Percentiles rank a stretch among this genome's conserved stretches.
phyloP scores from a whole-genome alignment of 73 alveolate genomes.

The Breviolum minutum region DNA sequence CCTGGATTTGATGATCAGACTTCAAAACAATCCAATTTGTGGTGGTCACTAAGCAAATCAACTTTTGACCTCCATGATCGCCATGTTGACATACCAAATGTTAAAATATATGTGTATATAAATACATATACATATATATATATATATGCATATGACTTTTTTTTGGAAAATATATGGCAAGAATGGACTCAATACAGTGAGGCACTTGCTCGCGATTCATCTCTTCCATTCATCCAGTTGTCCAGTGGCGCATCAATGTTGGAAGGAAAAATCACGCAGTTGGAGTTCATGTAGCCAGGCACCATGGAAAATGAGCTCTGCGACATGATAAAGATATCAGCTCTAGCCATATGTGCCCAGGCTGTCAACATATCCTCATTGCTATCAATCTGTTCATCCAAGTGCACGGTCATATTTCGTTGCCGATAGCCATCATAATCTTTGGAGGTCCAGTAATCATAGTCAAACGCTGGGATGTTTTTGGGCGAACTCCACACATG shows the following conservation, averaged over 20 bases:
- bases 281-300: constrained; percentile 83
- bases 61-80: background rate
- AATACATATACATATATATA: no score
- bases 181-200: background rate
- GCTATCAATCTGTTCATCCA: constrained; percentile 68
- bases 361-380: constrained; percentile 58
- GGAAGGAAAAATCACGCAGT: constrained; percentile 78
- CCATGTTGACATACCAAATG: background rate
- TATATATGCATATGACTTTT: background rate
- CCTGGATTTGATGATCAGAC: no score
- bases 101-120: no score
- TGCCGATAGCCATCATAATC: constrained; percentile 77
- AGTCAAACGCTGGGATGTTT: constrained; percentile 36
- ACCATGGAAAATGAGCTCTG: constrained; percentile 88
- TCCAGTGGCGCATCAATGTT: constrained; percentile 81
- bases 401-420: constrained; percentile 62
- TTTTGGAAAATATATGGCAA: no score
- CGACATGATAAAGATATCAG: constrained; percentile 54
- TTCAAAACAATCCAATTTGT: background rate
- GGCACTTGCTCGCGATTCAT: constrained; percentile 25
- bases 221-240: constrained; percentile 73
- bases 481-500: constrained; percentile 81
- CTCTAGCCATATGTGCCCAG: constrained; percentile 86
- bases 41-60: background rate
- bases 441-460: constrained; percentile 58